These are phyloP conservation scores for Waltergamsia citrina DNA, from an alignment of 2,329 filamentous ascomycete genomes.

Conservation along the genomic window DNA sequence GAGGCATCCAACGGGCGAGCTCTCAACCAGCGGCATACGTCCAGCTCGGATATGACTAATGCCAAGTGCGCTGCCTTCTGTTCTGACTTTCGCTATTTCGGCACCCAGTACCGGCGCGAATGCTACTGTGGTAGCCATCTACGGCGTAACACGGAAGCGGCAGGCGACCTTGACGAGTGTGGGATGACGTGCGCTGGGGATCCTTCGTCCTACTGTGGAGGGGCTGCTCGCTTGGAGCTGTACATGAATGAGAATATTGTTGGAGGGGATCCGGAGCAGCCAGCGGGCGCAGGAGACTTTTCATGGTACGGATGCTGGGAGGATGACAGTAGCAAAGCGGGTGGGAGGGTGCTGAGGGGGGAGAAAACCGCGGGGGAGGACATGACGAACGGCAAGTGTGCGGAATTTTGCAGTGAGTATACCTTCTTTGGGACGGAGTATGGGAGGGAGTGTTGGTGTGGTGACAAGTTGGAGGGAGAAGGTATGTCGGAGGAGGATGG, in stretches of 20 bases:
- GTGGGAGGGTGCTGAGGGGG: constrained; percentile 20
- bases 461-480: constrained; percentile 18
- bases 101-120: constrained; percentile 26
- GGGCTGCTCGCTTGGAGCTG: constrained; percentile 19
- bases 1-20: constrained; percentile 25
- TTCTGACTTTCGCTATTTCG: constrained; percentile 27
- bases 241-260: constrained; percentile 18
- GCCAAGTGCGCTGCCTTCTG: constrained; percentile 22
- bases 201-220: constrained; percentile 21
- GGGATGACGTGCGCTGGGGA: constrained; percentile 22
- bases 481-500: too few relatives aligned
- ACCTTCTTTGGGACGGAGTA: constrained; percentile 26
- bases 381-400: constrained; percentile 23
- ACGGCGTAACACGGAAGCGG: constrained; percentile 13
- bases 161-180: constrained; percentile 21
- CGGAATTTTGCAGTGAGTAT: constrained; percentile 18
- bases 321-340: constrained; percentile 19
- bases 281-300: constrained; percentile 19
- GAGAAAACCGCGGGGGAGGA: constrained; percentile 11
- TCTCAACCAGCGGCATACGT: constrained; percentile 16
- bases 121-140: constrained; percentile 28
- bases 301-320: constrained; percentile 25
- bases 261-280: constrained; percentile 18
- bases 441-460: constrained; percentile 26
- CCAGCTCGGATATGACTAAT: constrained; percentile 20